phyloP scores from a whole-genome alignment of 179 eudicot genomes.

The Dionaea muscipula region DNA sequence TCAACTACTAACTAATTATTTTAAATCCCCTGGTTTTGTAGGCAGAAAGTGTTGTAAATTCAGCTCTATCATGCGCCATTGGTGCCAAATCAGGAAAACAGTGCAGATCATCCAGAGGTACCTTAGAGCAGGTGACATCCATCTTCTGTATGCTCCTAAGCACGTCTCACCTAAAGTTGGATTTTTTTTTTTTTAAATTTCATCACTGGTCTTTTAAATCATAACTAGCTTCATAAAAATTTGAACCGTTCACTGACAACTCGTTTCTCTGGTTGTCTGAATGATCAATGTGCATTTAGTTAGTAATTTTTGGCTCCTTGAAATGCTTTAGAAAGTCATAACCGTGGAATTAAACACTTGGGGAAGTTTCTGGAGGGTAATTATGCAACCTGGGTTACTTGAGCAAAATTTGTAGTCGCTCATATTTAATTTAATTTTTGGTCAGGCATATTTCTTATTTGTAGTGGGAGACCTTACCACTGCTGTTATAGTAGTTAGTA shows the following conservation, averaged over 20 bases:
- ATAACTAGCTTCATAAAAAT: not conserved
- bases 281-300: no score
- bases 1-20: not conserved
- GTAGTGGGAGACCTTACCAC: no score
- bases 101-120: constrained; percentile 24
- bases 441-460: no score
- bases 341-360: no score
- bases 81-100: constrained; percentile 21
- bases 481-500: no score
- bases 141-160: not conserved
- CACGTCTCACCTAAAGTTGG: no score
- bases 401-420: no score
- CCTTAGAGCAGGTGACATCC: constrained; percentile 50
- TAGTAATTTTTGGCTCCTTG: no score
- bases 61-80: constrained; percentile 53
- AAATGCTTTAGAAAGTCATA: no score
- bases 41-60: constrained; percentile 58
- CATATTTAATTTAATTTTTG: no score
- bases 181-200: not conserved
- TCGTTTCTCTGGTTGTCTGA: not conserved
- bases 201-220: not conserved
- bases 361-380: no score
- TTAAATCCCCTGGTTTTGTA: constrained; percentile 12
- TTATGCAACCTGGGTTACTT: no score
- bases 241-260: not conserved